Conservation (phyloP, 2,329 filamentous ascomycete species). For the Penicillium sp. region DNA sequence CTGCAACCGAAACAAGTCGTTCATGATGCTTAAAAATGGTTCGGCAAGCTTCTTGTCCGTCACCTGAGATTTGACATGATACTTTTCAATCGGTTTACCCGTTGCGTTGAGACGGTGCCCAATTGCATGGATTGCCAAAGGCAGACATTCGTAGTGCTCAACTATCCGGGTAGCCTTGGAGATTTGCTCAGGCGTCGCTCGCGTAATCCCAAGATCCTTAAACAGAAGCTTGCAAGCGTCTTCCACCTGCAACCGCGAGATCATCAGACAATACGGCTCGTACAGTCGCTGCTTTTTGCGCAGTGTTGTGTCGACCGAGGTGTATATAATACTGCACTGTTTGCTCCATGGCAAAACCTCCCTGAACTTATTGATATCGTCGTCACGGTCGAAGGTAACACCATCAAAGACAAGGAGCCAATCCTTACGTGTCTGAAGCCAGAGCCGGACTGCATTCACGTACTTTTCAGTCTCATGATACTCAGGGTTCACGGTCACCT, state of each 20-base stretch:
- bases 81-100: constrained; percentile 60
- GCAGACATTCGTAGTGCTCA: constrained; percentile 61
- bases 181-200: constrained; percentile 55
- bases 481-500: constrained; percentile 37
- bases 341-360: constrained; percentile 63
- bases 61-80: constrained; percentile 55
- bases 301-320: constrained; percentile 61
- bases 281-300: constrained; percentile 56
- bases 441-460: constrained; percentile 57
- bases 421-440: constrained; percentile 60
- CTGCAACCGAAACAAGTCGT: constrained; percentile 41
- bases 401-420: constrained; percentile 70
- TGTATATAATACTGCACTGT: constrained; percentile 65
- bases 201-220: constrained; percentile 59
- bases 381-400: constrained; percentile 58
- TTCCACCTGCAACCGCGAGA: constrained; percentile 54
- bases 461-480: constrained; percentile 48
- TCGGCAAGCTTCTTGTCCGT: constrained; percentile 55
- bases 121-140: constrained; percentile 66
- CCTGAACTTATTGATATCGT: constrained; percentile 50
- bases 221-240: constrained; percentile 62
- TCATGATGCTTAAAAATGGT: constrained; percentile 48
- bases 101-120: constrained; percentile 61
- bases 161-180: constrained; percentile 61
- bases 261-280: constrained; percentile 58